Conservation (phyloP, 129 eudicot species). For the Flaveria robusta region DNA sequence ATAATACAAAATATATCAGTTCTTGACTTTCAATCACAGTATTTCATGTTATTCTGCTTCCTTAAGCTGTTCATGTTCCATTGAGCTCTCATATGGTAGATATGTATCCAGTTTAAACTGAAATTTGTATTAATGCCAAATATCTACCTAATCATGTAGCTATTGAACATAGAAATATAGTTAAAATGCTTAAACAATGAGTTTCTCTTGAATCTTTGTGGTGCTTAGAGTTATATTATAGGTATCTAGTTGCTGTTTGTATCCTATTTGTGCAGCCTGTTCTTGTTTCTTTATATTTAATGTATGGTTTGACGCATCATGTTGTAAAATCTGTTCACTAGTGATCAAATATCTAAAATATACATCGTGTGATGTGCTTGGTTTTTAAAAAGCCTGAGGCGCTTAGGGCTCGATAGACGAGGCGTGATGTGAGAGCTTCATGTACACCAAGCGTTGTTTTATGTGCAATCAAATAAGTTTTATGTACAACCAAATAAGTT, state of each 20-base stretch:
- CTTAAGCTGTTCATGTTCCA: background rate
- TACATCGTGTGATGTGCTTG: background rate
- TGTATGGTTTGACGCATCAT: background rate
- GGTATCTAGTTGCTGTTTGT: background rate
- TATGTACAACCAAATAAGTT: no score
- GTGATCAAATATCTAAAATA: background rate
- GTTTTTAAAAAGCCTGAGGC: background rate
- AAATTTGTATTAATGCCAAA: background rate
- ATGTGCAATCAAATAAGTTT: no score
- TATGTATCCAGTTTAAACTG: background rate
- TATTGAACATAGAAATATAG: background rate
- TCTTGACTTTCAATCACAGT: background rate
- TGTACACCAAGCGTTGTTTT: no score
- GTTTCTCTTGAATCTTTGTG: background rate
- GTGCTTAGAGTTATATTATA: background rate
- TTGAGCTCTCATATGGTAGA: constrained; percentile 11
- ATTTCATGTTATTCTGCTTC: background rate
- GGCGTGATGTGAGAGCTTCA: no score
- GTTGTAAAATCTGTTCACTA: background rate
- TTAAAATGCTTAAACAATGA: background rate
- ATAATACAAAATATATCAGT: background rate
- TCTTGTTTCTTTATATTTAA: background rate
- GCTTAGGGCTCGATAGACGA: background rate
- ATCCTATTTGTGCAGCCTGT: background rate
- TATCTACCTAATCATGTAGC: background rate